Evolutionary conservation across 1,139 yeast species (phyloP).

Genomic region (Candida sanyaensis): DNA sequence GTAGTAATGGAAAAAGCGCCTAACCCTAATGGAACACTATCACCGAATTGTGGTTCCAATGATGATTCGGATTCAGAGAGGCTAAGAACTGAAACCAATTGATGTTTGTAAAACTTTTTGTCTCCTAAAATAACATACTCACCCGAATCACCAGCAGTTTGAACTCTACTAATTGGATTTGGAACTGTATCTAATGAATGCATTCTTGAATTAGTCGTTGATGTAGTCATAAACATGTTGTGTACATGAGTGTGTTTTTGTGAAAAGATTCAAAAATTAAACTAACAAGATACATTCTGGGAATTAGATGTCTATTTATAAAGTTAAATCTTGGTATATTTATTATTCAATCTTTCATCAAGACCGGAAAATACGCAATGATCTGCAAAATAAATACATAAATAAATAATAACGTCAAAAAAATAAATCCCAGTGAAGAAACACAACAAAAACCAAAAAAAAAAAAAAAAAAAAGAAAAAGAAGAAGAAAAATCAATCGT

Average conservation of each 20-base stretch:
- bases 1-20: slow-evolving; percentile 55
- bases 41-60: slow-evolving; percentile 36
- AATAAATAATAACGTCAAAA: background rate
- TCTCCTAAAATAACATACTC: slow-evolving; percentile 32
- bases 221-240: background rate
- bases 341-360: background rate
- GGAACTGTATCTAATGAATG: background rate
- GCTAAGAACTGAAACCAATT: slow-evolving; percentile 22
- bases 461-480: no score
- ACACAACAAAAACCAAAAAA: no score
- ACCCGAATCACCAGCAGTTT: slow-evolving; percentile 24
- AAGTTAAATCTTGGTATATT: background rate
- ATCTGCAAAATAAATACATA: background rate
- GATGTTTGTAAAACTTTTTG: slow-evolving; percentile 33
- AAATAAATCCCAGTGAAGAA: no score
- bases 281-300: background rate
- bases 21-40: slow-evolving; percentile 65
- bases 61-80: slow-evolving; percentile 14
- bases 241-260: no score
- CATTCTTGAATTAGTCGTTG: background rate
- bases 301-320: background rate
- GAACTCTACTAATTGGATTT: slow-evolving; percentile 11
- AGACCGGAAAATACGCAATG: background rate
- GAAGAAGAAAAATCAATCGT: no score
- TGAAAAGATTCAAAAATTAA: background rate